Conservation (phyloP, 2,329 filamentous ascomycete genomes). For the Fonsecaea pedrosoi region DNA sequence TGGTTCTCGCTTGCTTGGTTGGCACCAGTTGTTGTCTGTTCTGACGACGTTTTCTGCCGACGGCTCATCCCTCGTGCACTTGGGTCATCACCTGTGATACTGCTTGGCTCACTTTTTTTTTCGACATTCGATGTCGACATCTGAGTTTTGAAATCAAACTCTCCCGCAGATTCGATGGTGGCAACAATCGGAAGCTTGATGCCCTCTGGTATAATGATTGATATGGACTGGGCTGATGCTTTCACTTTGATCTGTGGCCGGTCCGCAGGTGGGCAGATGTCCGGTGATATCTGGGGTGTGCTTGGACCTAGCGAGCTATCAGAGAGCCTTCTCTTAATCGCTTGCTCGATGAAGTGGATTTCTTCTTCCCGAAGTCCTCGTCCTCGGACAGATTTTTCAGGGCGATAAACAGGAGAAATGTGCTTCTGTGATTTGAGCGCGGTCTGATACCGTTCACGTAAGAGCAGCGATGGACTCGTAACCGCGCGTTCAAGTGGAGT, state of each 20-base stretch:
- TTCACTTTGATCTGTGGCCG: conserved; percentile 25
- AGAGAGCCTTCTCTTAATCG: conserved; percentile 18
- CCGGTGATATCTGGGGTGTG: not conserved
- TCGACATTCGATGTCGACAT: conserved; percentile 19
- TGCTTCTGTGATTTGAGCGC: conserved; percentile 28
- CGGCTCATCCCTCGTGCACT: not conserved
- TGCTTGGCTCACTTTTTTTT: conserved; percentile 18
- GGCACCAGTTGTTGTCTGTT: conserved; percentile 1
- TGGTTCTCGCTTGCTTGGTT: conserved; percentile 17
- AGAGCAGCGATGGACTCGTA: conserved; percentile 29
- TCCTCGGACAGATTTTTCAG: conserved; percentile 10
- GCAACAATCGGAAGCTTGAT: conserved; percentile 29
- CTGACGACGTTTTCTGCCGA: conserved; percentile 16
- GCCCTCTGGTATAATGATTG: conserved; percentile 33
- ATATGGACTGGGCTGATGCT: conserved; percentile 27
- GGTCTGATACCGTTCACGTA: conserved; percentile 27
- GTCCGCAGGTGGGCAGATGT: not conserved
- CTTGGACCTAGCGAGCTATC: conserved; percentile 13
- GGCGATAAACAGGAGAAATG: conserved; percentile 19
- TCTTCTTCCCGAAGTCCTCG: conserved; percentile 17
- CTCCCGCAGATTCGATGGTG: conserved; percentile 28
- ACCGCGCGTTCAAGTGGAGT: conserved; percentile 14
- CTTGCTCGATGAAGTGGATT: conserved; percentile 19
- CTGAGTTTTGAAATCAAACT: conserved; percentile 24
- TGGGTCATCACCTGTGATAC: conserved; percentile 1